These are phyloP conservation scores for Juglanconis juglandina DNA, from an alignment of 2,329 filamentous ascomycete species.

Conservation along the genomic window DNA sequence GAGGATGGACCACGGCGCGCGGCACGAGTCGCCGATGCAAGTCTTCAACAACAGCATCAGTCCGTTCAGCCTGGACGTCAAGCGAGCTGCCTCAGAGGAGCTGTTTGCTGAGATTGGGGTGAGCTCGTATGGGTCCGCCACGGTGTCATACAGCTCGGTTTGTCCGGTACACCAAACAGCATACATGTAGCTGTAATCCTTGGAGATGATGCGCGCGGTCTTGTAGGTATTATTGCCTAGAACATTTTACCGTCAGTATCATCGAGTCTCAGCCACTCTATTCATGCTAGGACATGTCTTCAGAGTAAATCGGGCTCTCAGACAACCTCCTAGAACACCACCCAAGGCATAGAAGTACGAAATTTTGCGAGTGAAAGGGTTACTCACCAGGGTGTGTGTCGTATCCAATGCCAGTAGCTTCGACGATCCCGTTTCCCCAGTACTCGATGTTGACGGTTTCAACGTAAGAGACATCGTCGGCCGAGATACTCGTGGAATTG, in stretches of 20 bases:
- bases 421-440: constrained; percentile 45
- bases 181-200: constrained; percentile 60
- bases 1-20: constrained; percentile 55
- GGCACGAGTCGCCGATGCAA: constrained; percentile 52
- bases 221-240: constrained; percentile 57
- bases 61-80: constrained; percentile 52
- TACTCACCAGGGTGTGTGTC: constrained; percentile 7
- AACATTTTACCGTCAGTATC: background rate
- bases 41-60: constrained; percentile 60
- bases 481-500: constrained; percentile 31
- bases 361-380: background rate
- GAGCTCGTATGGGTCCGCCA: constrained; percentile 51
- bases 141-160: constrained; percentile 63
- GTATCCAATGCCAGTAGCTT: constrained; percentile 36
- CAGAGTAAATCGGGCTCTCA: no score
- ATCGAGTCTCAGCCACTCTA: no score
- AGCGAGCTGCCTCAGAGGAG: constrained; percentile 33
- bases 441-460: constrained; percentile 59
- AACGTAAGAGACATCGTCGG: constrained; percentile 29
- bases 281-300: no score
- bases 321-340: no score
- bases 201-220: constrained; percentile 50
- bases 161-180: constrained; percentile 68
- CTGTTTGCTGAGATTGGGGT: constrained; percentile 36
- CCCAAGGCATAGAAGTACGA: no score